These are phyloP conservation scores for Gnetum montanum DNA, from an alignment of 75 land plant genomes.

Conservation along the genomic window DNA sequence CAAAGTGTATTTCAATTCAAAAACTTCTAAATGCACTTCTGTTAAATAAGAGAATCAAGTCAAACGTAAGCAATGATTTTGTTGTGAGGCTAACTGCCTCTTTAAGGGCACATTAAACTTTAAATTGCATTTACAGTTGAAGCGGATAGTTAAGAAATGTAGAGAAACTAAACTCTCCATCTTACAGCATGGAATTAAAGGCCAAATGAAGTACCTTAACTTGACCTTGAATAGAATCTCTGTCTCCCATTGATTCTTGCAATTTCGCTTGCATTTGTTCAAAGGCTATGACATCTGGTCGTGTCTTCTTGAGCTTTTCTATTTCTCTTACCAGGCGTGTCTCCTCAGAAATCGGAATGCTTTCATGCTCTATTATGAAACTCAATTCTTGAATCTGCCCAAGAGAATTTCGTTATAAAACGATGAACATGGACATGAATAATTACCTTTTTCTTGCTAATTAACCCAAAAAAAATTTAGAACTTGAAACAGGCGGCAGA, in stretches of 20 bases:
- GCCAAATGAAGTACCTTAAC: slow-evolving; percentile 34
- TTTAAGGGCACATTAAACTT: too few relatives aligned
- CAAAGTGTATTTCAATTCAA: not conserved
- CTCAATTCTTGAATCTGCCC: slow-evolving; percentile 54
- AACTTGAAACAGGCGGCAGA: not conserved
- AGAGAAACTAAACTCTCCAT: not conserved
- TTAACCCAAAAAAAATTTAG: slow-evolving; percentile 3
- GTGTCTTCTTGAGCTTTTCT: slow-evolving; percentile 63
- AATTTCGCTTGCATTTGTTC: slow-evolving; percentile 49
- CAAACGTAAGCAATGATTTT: not conserved
- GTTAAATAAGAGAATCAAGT: not conserved
- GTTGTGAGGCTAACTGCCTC: not conserved
- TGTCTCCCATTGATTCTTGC: slow-evolving; percentile 51
- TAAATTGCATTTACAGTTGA: too few relatives aligned
- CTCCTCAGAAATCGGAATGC: slow-evolving; percentile 70
- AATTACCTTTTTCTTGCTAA: not conserved
- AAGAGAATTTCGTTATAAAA: slow-evolving; percentile 1
- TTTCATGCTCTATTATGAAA: slow-evolving; percentile 76
- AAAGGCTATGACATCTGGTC: slow-evolving; percentile 66
- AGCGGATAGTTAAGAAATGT: too few relatives aligned
- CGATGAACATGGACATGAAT: not conserved
- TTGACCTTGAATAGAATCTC: slow-evolving; percentile 56
- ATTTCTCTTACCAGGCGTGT: slow-evolving; percentile 81
- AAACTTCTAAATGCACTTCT: not conserved
- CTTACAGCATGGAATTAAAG: not conserved